These are phyloP conservation scores for Phytophthora cactorum DNA, from an alignment of 352 stramenopile species.

Conservation along the genomic window DNA sequence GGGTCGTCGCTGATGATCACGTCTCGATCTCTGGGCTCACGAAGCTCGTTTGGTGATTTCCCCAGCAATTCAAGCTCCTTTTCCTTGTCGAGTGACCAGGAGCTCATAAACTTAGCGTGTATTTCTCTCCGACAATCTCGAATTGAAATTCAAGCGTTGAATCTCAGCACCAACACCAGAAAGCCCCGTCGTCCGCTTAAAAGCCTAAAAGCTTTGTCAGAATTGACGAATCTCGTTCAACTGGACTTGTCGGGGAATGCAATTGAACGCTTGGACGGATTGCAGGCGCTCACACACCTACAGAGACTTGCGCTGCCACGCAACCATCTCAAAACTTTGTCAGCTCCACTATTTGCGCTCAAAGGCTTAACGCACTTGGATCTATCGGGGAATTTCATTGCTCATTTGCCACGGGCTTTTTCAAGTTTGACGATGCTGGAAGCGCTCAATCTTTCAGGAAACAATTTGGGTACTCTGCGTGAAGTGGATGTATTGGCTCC, in stretches of 20 bases:
- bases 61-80: conserved; percentile 24
- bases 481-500: conserved; percentile 68
- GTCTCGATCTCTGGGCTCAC: conserved; percentile 24
- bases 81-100: conserved; percentile 37
- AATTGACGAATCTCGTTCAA: conserved; percentile 55
- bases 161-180: conserved; percentile 56
- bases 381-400: conserved; percentile 84
- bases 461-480: conserved; percentile 73
- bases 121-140: conserved; percentile 30
- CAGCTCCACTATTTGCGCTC: conserved; percentile 51
- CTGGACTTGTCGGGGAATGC: conserved; percentile 76
- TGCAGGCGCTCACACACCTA: conserved; percentile 59
- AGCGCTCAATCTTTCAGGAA: conserved; percentile 71
- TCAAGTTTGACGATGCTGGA: conserved; percentile 55
- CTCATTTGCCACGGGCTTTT: conserved; percentile 70
- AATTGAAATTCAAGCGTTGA: conserved; percentile 39
- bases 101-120: conserved; percentile 49
- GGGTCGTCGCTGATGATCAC: conserved; percentile 23
- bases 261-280: conserved; percentile 56
- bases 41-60: conserved; percentile 37
- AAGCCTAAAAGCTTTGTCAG: conserved; percentile 51
- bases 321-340: conserved; percentile 78
- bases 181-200: conserved; percentile 68
- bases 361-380: conserved; percentile 56
- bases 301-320: conserved; percentile 56